Base-by-base conservation (phyloP, 371 early-diverging fungal species). In the Encephalitozoon cuniculi region DNA sequence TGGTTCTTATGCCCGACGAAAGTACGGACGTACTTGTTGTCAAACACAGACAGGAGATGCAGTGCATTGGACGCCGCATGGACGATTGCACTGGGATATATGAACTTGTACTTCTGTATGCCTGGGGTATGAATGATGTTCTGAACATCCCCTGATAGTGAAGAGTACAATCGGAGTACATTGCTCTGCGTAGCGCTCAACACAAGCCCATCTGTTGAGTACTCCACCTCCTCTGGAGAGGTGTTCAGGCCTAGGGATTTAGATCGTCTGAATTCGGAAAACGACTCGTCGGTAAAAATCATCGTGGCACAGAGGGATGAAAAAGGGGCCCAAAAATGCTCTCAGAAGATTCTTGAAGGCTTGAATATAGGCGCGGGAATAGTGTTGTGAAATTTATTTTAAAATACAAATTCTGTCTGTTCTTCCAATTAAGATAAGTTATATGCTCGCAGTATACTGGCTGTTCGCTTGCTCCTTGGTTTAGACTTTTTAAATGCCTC, bases 391-490 rank as follows among this genome's bases (percentile, higher is more conserved):
- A 59, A 28, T 59, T 59, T 59, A 59, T 53, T 59, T 59, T 34
- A 59, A 59, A 59, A 59, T 34, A 39, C 39, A 34, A 15, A n/a
- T n/a, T 46, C 21, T 2, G 2, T 46, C 7, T 18, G n/a, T 28
- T 3, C 2, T 9, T 59, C 9, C 39, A 21, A 34, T 30, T 59
- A 34, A 67, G 44, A 28, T 54, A 77, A 30, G 53, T 77, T 77
- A 49, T 73, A 76, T 34, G 81, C 81, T 53, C 77, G 69, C 9
- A 77, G 39, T n/a, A 81, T 74, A 52, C 78, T 77, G 6, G 53
- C 55, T 1, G 78, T 69, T 65, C 75, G 65, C 30, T 63, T 71
- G 28, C 11, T 26, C 46, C 49, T 49, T 9, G 64, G 64, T 40
- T 26, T 71, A 30, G 28, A 59, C 15, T 70, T 51, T 26, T 34